Evolutionary conservation across 176 grass and related monocot species (phyloP).

Genomic region (Avena insularis): DNA sequence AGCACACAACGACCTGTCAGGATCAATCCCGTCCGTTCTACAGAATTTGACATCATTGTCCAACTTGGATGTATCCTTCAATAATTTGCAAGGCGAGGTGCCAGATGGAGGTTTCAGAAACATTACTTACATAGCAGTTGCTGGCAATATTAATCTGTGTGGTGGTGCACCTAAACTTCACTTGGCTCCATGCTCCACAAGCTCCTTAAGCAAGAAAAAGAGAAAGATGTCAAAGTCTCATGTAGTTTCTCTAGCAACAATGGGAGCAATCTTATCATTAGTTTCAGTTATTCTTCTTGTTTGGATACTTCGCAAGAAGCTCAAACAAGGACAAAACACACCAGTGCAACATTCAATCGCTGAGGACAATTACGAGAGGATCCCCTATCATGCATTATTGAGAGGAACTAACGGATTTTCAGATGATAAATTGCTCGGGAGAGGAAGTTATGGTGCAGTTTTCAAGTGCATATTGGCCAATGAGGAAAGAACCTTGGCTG

Average conservation of each 20-base stretch:
- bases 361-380: not conserved
- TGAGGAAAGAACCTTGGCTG: not conserved
- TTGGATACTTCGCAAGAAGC: not conserved
- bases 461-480: not conserved
- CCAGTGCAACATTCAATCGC: not conserved
- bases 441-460: conserved; percentile 1
- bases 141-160: not conserved
- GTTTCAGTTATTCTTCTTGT: not conserved
- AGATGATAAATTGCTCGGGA: not conserved
- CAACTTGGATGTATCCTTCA: not conserved
- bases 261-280: not conserved
- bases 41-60: not conserved
- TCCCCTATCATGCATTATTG: not conserved
- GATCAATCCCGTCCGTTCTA: not conserved
- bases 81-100: conserved; percentile 1
- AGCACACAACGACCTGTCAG: not conserved
- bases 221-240: not conserved
- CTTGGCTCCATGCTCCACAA: not conserved
- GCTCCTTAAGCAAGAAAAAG: not conserved
- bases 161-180: not conserved
- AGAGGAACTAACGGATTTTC: conserved; percentile 9
- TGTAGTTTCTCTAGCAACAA: not conserved
- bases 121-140: not conserved
- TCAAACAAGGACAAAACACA: not conserved
- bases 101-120: not conserved